Evolutionary conservation across 257 asterid species (phyloP), one percentile per base, ranked within the genome.

Genomic region (Lithospermum erythrorhizon): DNA sequence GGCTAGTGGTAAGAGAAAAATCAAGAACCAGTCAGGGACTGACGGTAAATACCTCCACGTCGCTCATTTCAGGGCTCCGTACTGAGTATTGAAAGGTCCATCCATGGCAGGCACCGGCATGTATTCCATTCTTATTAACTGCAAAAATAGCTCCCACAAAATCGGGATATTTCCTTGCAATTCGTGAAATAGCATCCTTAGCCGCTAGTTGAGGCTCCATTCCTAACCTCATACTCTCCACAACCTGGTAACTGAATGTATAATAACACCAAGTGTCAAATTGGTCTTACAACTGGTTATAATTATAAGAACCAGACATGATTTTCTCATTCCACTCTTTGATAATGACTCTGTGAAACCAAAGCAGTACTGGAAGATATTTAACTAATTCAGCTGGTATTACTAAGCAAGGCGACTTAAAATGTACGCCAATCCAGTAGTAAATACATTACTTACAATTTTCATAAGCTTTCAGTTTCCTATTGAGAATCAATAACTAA

Each of bases 61-160:
- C 95, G n/a, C 71, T 72, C 85, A 73, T 81, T 53, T 67, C 79
- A 17, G 86, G 78, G 72, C 76, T 81, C 72, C 83, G 82, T 54
- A 88, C 94, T 0, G 97, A 86, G 82, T 91, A 88, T 73, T 86
- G 90, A 61, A 91, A 91, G 53, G 95, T 88, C 98, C 98, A 91
- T 41, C 98, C 96, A 72, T 88, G 81, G 82, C 94, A 88, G 47
- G 97, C 97, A 19, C 97, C 97, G 1, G 90, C 95, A 66, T 91
- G 98, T 32, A 62, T 67, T 1, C 98, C 97, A 30, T 70, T 70
- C 75, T 70, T 83, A 62, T 78, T 73, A 19, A 91, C 78, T 1
- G 94, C 97, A 69, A 91, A 86, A 72, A 86, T 70, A 29, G 97
- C 98, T 70, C 98, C 98, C 1, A 83, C 80, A 60, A 91, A 91